These are phyloP conservation scores for Xylaria curta DNA, from an alignment of 495 filamentous ascomycete genomes.

Conservation along the genomic window DNA sequence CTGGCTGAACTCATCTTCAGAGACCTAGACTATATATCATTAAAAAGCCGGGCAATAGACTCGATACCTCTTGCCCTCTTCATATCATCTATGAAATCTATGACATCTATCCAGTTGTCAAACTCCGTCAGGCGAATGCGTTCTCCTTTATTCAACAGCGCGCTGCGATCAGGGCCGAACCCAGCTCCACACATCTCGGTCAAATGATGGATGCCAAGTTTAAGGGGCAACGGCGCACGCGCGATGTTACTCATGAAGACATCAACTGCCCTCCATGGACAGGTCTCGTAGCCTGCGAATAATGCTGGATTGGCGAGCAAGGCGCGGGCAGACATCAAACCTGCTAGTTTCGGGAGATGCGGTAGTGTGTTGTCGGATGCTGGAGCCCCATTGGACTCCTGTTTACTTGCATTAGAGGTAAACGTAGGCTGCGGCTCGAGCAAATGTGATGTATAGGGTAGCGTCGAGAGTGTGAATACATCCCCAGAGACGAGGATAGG, in stretches of 20 bases:
- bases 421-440: slow-evolving; percentile 35
- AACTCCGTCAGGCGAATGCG: slow-evolving; percentile 56
- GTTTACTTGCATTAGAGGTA: slow-evolving; percentile 19
- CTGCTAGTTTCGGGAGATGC: slow-evolving; percentile 48
- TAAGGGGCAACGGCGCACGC: slow-evolving; percentile 61
- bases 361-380: slow-evolving; percentile 18
- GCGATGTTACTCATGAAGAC: slow-evolving; percentile 61
- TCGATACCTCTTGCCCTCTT: slow-evolving; percentile 28
- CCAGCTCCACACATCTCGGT: slow-evolving; percentile 66
- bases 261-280: slow-evolving; percentile 66
- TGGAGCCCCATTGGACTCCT: background rate
- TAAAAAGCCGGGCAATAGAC: background rate
- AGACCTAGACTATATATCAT: background rate
- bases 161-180: slow-evolving; percentile 49
- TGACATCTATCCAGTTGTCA: slow-evolving; percentile 60
- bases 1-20: background rate
- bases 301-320: slow-evolving; percentile 67
- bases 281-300: slow-evolving; percentile 59
- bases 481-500: slow-evolving; percentile 69
- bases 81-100: slow-evolving; percentile 65
- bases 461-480: slow-evolving; percentile 57
- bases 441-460: slow-evolving; percentile 52
- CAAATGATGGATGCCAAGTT: slow-evolving; percentile 66
- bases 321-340: slow-evolving; percentile 70
- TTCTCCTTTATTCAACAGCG: slow-evolving; percentile 60